Conservation (phyloP, 345 rosid species). For the Sisymbrium altissimum region DNA sequence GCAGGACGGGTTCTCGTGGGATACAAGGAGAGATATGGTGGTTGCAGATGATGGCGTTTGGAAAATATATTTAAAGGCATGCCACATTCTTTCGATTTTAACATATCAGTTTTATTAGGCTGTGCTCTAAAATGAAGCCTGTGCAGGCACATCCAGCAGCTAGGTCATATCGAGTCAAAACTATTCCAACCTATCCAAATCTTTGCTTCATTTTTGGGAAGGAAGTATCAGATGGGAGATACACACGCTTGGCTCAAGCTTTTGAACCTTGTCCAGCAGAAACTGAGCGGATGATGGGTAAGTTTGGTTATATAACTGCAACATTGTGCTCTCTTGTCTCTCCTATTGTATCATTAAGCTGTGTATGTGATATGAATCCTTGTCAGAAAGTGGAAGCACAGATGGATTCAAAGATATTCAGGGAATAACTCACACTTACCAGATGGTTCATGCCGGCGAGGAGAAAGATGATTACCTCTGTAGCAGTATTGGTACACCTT, state of each 20-base stretch:
- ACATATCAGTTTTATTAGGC: slow-evolving; percentile 1
- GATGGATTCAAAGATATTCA: slow-evolving; percentile 11
- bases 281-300: slow-evolving; percentile 51
- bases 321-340: neutral
- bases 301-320: slow-evolving; percentile 5
- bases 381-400: slow-evolving; percentile 21
- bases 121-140: slow-evolving; percentile 11
- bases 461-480: slow-evolving; percentile 34
- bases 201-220: slow-evolving; percentile 68
- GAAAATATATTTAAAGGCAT: slow-evolving; percentile 68
- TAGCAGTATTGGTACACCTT: slow-evolving; percentile 28
- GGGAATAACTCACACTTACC: slow-evolving; percentile 8
- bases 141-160: slow-evolving; percentile 85
- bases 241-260: slow-evolving; percentile 59
- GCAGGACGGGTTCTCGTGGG: slow-evolving; percentile 78
- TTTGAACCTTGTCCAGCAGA: slow-evolving; percentile 35
- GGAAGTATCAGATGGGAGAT: slow-evolving; percentile 59
- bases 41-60: slow-evolving; percentile 70
- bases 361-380: neutral
- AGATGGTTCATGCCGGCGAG: slow-evolving; percentile 33
- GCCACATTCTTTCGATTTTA: slow-evolving; percentile 18
- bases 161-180: slow-evolving; percentile 77
- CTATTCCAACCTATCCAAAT: slow-evolving; percentile 69
- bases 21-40: slow-evolving; percentile 67
- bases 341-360: neutral